A percentile compares a stretch with the other conserved stretches of the same genome.
Conservation (phyloP, 257 asterid genomes). For the Leonotis leonurus region DNA sequence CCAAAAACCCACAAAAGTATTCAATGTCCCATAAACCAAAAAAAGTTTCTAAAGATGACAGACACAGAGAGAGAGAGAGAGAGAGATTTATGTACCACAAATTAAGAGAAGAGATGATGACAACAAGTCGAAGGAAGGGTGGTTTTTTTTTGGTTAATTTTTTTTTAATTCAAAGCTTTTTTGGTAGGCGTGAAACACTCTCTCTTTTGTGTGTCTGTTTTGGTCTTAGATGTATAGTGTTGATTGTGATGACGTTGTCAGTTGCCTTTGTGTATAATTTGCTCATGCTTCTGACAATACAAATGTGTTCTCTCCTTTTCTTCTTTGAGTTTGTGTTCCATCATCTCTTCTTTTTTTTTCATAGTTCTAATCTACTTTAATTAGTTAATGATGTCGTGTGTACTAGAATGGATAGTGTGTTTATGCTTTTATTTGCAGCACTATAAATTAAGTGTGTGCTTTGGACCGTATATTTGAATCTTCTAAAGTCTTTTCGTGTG, state of each 20-base stretch:
- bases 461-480: no score
- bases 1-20: conserved; percentile 28
- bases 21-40: conserved; percentile 32
- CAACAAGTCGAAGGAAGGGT: conserved; percentile 18
- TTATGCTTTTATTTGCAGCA: no score
- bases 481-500: no score
- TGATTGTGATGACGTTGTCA: conserved; percentile 7
- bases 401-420: no score
- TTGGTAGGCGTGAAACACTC: conserved; percentile 15
- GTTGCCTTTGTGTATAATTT: conserved; percentile 13
- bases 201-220: not conserved
- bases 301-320: not conserved
- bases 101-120: conserved; percentile 27
- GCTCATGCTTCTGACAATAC: conserved; percentile 26
- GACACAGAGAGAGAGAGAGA: conserved; percentile 8
- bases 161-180: conserved; percentile 6
- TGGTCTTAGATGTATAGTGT: conserved; percentile 11
- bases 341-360: no score
- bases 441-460: no score
- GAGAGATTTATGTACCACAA: conserved; percentile 25
- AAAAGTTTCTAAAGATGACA: conserved; percentile 22
- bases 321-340: not conserved
- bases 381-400: no score
- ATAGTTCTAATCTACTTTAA: no score
- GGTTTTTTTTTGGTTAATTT: not conserved